A percentile compares a stretch with the other conserved stretches of the same genome.
phyloP scores from a whole-genome alignment of 306 rosid species.

The Glycine soja region DNA sequence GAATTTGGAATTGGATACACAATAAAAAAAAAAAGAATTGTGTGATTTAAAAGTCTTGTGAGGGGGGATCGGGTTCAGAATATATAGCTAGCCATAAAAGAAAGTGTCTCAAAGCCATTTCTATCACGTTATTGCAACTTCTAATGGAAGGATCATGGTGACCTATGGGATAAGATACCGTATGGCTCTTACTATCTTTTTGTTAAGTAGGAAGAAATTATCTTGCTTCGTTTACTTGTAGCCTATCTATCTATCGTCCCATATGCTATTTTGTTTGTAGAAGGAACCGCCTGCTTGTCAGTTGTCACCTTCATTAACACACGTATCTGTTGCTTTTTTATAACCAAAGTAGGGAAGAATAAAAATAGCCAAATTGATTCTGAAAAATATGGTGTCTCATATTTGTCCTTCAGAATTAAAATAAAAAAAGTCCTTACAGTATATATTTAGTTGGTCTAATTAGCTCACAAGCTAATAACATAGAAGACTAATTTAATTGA shows the following conservation, averaged over 20 bases:
- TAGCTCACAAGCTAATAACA: not conserved
- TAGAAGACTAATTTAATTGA: not conserved
- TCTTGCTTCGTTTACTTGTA: constrained; percentile 48
- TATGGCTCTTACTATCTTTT: constrained; percentile 54
- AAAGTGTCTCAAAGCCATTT: constrained; percentile 47
- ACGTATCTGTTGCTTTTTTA: constrained; percentile 51
- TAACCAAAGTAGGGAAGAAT: not conserved
- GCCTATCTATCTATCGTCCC: constrained; percentile 9
- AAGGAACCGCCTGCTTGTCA: constrained; percentile 51
- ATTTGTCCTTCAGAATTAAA: not conserved
- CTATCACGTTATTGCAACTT: constrained; percentile 56
- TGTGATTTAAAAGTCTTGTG: constrained; percentile 49
- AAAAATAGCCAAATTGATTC: not conserved
- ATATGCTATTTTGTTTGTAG: constrained; percentile 49
- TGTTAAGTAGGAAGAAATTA: constrained; percentile 54
- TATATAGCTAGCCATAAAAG: constrained; percentile 57
- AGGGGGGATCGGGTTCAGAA: constrained; percentile 43
- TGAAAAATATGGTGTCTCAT: not conserved
- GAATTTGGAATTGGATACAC: constrained; percentile 35
- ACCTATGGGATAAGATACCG: constrained; percentile 65
- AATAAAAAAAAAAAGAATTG: not conserved
- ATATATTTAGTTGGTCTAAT: not conserved
- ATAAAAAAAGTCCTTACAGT: not conserved
- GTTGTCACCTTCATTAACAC: constrained; percentile 49
- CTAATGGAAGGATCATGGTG: constrained; percentile 54